These are phyloP conservation scores for Beta vulgaris DNA, from an alignment of 148 eudicot genomes.

Conservation along the genomic window DNA sequence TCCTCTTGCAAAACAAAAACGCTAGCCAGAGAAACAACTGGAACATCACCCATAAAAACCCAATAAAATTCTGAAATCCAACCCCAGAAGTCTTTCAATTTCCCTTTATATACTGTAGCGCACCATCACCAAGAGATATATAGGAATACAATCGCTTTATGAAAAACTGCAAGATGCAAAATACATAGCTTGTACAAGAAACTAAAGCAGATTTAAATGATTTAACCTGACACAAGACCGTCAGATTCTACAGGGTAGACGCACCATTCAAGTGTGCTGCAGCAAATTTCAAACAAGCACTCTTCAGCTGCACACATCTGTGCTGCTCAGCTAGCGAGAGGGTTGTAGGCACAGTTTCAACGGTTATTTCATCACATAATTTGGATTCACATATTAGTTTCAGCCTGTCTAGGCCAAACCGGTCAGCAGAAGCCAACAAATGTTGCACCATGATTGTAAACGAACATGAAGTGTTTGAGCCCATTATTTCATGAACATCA, in stretches of 20 bases:
- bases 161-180: constrained; percentile 8
- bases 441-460: constrained; percentile 74
- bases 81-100: background rate
- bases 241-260: constrained; percentile 59
- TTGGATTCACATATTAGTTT: constrained; percentile 77
- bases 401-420: constrained; percentile 81
- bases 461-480: constrained; percentile 46
- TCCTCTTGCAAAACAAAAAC: background rate
- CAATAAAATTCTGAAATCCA: background rate
- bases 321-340: constrained; percentile 91
- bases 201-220: constrained; percentile 31
- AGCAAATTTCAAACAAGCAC: constrained; percentile 81
- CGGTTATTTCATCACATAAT: constrained; percentile 64
- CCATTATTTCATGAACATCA: constrained; percentile 55
- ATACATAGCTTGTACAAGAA: constrained; percentile 15
- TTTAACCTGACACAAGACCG: constrained; percentile 52
- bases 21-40: background rate
- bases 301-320: constrained; percentile 69
- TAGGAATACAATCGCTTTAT: background rate
- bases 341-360: constrained; percentile 77
- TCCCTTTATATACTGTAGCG: background rate
- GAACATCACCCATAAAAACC: background rate
- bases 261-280: constrained; percentile 95
- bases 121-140: background rate
- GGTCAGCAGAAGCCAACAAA: constrained; percentile 93